A percentile compares a stretch with the other conserved stretches of the same genome.
These are phyloP conservation scores for Byssochlamys sp. DNA, from an alignment of 2,329 filamentous ascomycete species.

Conservation along the genomic window DNA sequence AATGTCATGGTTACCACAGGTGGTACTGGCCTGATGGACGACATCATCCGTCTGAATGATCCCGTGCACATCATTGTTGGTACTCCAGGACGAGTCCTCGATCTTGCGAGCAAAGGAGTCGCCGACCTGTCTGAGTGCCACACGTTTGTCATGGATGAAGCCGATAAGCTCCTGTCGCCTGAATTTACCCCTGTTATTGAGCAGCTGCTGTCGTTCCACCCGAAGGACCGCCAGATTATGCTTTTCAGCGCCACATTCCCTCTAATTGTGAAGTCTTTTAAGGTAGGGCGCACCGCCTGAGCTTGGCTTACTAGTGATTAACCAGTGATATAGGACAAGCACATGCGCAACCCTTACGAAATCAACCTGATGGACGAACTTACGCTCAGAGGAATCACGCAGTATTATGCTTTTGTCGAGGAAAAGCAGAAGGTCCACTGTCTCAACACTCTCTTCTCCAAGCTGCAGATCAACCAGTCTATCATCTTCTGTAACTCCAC, in stretches of 20 bases:
- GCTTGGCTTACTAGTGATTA: background rate
- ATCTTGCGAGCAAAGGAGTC: slow-evolving; percentile 90
- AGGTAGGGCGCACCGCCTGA: slow-evolving; percentile 27
- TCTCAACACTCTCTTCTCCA: slow-evolving; percentile 95
- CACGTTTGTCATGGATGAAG: slow-evolving; percentile 99
- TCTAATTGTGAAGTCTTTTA: slow-evolving; percentile 92
- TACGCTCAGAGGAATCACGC: slow-evolving; percentile 92
- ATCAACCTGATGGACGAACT: slow-evolving; percentile 99
- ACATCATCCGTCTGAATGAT: slow-evolving; percentile 89
- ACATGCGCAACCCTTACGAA: slow-evolving; percentile 92
- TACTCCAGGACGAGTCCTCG: slow-evolving; percentile 89
- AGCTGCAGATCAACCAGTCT: slow-evolving; percentile 98
- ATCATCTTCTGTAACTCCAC: slow-evolving; percentile 99
- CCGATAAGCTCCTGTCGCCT: slow-evolving; percentile 89
- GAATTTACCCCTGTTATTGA: slow-evolving; percentile 98
- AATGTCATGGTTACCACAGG: slow-evolving; percentile 99
- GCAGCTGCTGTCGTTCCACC: slow-evolving; percentile 86
- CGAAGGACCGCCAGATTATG: slow-evolving; percentile 97
- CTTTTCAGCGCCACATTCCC: slow-evolving; percentile 98
- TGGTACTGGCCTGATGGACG: slow-evolving; percentile 86
- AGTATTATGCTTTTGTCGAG: slow-evolving; percentile 98
- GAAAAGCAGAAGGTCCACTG: slow-evolving; percentile 99
- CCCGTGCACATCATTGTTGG: slow-evolving; percentile 95
- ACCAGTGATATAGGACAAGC: slow-evolving; percentile 59
- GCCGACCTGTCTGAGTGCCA: slow-evolving; percentile 91